Conservation (phyloP, 345 rosid species). For the Physaria fendleri region DNA sequence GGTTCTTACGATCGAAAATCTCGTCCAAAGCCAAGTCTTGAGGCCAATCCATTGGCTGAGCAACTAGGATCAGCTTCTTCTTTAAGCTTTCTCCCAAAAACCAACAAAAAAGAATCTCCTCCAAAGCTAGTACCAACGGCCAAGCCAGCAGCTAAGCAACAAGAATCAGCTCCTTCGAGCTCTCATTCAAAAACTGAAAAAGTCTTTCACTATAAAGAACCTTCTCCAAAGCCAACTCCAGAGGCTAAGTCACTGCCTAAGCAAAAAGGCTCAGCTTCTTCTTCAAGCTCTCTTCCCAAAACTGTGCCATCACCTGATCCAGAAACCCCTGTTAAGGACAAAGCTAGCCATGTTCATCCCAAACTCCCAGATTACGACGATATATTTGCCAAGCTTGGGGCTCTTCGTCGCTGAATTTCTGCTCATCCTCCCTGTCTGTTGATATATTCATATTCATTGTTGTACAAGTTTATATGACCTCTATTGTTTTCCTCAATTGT, state of each 20-base stretch:
- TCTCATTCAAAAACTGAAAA: slow-evolving; percentile 23
- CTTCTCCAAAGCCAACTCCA: slow-evolving; percentile 8
- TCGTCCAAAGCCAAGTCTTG: slow-evolving; percentile 4
- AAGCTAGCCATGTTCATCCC: slow-evolving; percentile 74
- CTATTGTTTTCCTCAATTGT: slow-evolving; percentile 12
- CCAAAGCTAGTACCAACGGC: neutral
- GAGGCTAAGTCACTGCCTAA: slow-evolving; percentile 22
- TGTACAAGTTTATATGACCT: neutral
- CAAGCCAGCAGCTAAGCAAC: slow-evolving; percentile 26
- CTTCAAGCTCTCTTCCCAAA: slow-evolving; percentile 23
- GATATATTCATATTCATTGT: neutral
- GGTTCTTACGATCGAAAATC: slow-evolving; percentile 21
- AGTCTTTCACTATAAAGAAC: slow-evolving; percentile 14
- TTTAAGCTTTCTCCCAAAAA: slow-evolving; percentile 11
- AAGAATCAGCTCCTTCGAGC: slow-evolving; percentile 20
- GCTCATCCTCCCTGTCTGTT: neutral
- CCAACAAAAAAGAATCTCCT: slow-evolving; percentile 7
- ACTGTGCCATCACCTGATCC: slow-evolving; percentile 27
- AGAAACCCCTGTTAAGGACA: slow-evolving; percentile 29
- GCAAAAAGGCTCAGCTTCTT: slow-evolving; percentile 26
- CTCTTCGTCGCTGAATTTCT: slow-evolving; percentile 33
- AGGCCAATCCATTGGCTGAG: slow-evolving; percentile 23
- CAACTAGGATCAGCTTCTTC: slow-evolving; percentile 24
- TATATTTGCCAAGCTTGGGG: slow-evolving; percentile 48
- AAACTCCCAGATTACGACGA: slow-evolving; percentile 83